Conservation (phyloP, 768 basidiomycete species). For the Leccinum olivaceopallidum region DNA sequence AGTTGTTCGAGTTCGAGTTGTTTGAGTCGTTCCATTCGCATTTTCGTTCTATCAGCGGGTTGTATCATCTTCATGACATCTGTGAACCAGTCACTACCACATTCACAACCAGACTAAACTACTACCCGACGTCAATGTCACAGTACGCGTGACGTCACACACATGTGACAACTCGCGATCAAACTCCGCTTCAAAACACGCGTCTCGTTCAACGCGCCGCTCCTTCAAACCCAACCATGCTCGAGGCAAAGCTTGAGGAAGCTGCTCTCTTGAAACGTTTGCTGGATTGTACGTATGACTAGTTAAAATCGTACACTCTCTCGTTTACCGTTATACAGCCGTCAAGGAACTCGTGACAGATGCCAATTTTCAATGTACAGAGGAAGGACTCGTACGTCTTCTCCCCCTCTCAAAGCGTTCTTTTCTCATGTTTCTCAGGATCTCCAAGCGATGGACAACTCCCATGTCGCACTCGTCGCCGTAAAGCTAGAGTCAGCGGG, state of each 20-base stretch:
- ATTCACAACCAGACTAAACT: neutral
- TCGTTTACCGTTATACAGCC: conserved; percentile 47
- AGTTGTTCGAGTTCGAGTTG: conserved; percentile 55
- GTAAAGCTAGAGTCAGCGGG: conserved; percentile 78
- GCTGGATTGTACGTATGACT: conserved; percentile 70
- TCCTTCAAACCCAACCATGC: conserved; percentile 45
- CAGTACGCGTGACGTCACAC: conserved; percentile 27
- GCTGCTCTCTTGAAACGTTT: conserved; percentile 91
- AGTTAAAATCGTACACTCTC: no score
- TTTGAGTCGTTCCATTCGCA: conserved; percentile 46
- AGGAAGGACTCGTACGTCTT: conserved; percentile 80
- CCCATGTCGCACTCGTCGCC: conserved; percentile 95
- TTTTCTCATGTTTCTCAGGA: conserved; percentile 40
- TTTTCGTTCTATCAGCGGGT: conserved; percentile 43
- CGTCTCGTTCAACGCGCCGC: conserved; percentile 29
- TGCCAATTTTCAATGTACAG: conserved; percentile 96
- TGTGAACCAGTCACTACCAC: conserved; percentile 4
- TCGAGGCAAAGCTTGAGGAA: conserved; percentile 89
- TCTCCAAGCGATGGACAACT: conserved; percentile 99
- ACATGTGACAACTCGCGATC: conserved; percentile 30
- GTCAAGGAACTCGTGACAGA: conserved; percentile 98
- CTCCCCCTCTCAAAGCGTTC: neutral
- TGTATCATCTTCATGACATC: conserved; percentile 1
- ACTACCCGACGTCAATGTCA: conserved; percentile 13
- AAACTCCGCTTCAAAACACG: conserved; percentile 40